Evolutionary conservation across 1,139 yeast species (phyloP), one percentile per base, ranked within the genome.

Genomic region (Taphrina pruni): DNA sequence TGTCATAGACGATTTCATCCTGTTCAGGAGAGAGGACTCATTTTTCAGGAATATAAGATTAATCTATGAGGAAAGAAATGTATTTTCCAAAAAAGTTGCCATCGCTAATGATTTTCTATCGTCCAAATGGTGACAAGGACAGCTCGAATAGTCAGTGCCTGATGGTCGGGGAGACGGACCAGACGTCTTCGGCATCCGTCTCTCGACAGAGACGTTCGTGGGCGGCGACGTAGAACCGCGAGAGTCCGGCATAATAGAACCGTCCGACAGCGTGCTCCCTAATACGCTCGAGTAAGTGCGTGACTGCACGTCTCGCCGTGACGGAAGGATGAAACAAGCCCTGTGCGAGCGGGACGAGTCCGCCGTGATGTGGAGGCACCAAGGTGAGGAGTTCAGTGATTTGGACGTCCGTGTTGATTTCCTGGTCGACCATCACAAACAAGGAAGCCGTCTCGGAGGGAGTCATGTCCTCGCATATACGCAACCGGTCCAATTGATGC

Each of bases 291-390:
- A 79, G 72, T 36, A 79, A 71, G n/a, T 74, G 72, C 21, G 73
- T 75, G 1, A 76, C 76, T 65, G 74, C 74, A 4, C 72, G 60
- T 32, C 81, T 74, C 7, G 78, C 77, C 21, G 72, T 72, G 1
- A 73, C 66, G 57, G 72, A 74, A 14, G 77, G 77, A 71, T 79
- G 81, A 70, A 78, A 78, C 45, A 79, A 72, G 1, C 81, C 81
- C 55, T 75, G 71, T 6, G 78, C 77, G 36, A 79, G 68, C 61
- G 75, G 77, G 69, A 75, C 75, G 62, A 79, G 72, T 5, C 69
- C 71, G 6, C 70, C 71, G 17, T 56, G 73, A 50, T 57, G 58
- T 64, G 38, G 71, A 54, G 46, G 78, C 76, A 32, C 77, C 71
- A 57, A 51, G 20, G 66, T 56, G 66, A 79, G 71, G 43, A 79